These are phyloP conservation scores for Salix koriyanagi DNA, from an alignment of 345 rosid genomes.

Conservation along the genomic window DNA sequence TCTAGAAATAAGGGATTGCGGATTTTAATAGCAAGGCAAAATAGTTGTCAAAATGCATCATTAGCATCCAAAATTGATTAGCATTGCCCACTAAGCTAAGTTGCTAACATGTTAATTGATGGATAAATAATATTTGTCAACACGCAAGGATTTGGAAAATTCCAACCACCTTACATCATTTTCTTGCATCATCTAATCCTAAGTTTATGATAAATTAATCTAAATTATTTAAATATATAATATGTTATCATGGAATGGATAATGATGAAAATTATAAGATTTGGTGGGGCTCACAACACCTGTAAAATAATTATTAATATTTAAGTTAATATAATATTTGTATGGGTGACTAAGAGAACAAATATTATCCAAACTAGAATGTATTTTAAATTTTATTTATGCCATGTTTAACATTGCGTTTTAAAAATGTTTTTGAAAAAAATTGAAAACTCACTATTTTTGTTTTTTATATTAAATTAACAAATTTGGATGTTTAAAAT, in stretches of 20 bases:
- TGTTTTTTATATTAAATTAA: too few relatives aligned
- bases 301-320: too few relatives aligned
- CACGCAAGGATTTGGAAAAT: neutral
- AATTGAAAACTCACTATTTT: too few relatives aligned
- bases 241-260: neutral
- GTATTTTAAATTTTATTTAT: too few relatives aligned
- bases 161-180: constrained; percentile 15
- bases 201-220: neutral
- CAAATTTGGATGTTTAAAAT: too few relatives aligned
- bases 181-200: neutral
- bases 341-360: too few relatives aligned
- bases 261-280: too few relatives aligned
- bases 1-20: neutral
- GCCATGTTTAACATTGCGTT: too few relatives aligned
- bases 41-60: neutral
- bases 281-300: too few relatives aligned
- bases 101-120: neutral
- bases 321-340: too few relatives aligned
- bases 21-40: neutral
- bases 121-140: neutral
- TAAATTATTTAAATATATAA: neutral
- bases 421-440: too few relatives aligned
- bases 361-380: too few relatives aligned
- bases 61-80: neutral
- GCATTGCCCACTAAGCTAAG: neutral